phyloP scores from a whole-genome alignment of 371 early-diverging fungal genomes.

The Mortierella sp. region DNA sequence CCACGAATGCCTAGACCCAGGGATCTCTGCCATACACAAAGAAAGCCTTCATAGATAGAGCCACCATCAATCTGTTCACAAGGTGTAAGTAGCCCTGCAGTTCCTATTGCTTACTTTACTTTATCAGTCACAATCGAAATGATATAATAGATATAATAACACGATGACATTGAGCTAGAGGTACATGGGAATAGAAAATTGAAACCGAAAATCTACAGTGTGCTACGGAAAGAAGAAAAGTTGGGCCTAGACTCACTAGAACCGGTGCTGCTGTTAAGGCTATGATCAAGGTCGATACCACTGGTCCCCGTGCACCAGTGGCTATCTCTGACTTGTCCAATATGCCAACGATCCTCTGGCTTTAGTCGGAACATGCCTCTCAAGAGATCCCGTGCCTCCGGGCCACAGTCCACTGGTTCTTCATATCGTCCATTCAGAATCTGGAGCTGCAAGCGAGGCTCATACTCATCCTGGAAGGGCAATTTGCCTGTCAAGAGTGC shows the following conservation, averaged over 20 bases:
- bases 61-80: background rate
- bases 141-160: no score
- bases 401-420: constrained; percentile 45
- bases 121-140: background rate
- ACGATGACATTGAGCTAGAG: background rate
- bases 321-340: constrained; percentile 41
- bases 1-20: background rate
- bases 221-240: constrained; percentile 9
- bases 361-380: constrained; percentile 37
- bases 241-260: background rate
- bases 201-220: background rate
- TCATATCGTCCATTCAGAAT: constrained; percentile 71
- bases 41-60: background rate
- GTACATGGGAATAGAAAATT: background rate
- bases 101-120: background rate
- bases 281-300: background rate
- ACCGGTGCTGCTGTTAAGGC: background rate
- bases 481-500: constrained; percentile 77
- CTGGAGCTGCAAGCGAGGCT: constrained; percentile 76
- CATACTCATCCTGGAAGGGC: constrained; percentile 84
- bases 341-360: constrained; percentile 47
- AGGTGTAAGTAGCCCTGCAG: background rate
- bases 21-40: background rate
- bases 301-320: constrained; percentile 32
- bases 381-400: constrained; percentile 29